Base-by-base conservation (phyloP, 139 green algal species). In the Chlorella sp. region DNA sequence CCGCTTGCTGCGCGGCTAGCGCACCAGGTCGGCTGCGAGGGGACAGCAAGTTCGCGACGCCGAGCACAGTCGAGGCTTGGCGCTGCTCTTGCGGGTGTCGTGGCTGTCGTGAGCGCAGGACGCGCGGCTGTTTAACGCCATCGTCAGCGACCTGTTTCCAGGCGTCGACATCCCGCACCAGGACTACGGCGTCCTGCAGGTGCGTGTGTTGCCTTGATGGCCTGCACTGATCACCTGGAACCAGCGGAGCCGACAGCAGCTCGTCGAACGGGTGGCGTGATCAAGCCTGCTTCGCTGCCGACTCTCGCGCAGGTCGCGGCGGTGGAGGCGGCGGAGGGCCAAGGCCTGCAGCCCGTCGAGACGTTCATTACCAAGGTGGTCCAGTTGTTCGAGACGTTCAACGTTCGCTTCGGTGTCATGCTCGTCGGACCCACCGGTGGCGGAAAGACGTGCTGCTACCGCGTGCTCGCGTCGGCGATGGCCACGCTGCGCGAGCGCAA, bases 341-440 rank as follows among this genome's bases (percentile, higher is more conserved):
- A 33, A 17, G 67, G 66, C 17, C 60, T 77, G 59, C 82, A 88
- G 72, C 63, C 74, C 0, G 75, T 68, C 20, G 61, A 55, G 0
- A 14, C 61, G 0, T 85, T 85, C 42, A 36, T 85, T 20, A 62
- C 34, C 64, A 88, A 88, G 74, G 79, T 80, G 5, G 49, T 93
- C 23, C 88, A 96, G 85, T 77, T 96, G 67, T 88, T 87, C 78
- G 89, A 93, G 69, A 93, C 88, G 2, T 79, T 95, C 50, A 88
- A 91, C 67, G 86, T 95, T 62, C 79, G 91, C 50, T 94, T 94
- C 76, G 91, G 90, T 5, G 86, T 89, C 30, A 96, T 95, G 91
- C 76, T 92, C 36, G 88, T 96, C 1, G 90, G 90, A 3, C 87
- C 86, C 32, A 74, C 88, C 63, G 90, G 90, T 17, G 79, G 88